Conservation (phyloP, 139 green algal species). For the Chlamydomonas schloesseri region DNA sequence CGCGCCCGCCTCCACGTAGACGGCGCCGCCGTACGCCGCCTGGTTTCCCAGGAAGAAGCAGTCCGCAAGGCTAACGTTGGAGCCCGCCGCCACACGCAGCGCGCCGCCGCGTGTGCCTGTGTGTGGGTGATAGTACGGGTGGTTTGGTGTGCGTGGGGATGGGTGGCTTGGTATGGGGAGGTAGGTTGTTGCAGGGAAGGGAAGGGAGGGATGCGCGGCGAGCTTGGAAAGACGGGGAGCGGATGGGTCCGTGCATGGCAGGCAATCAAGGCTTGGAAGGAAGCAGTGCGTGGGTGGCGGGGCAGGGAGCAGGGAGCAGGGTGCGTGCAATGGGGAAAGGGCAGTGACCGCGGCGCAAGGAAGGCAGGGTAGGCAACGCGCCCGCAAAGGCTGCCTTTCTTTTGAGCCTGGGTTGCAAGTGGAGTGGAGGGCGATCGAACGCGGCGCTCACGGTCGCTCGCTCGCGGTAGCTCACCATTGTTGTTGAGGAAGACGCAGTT, state of each 20-base stretch:
- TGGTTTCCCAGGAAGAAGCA: constrained; percentile 25
- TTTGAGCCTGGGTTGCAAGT: too few species aligned
- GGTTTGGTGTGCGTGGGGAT: background rate
- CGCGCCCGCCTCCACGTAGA: constrained; percentile 12
- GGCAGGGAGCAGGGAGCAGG: too few species aligned
- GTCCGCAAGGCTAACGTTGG: background rate
- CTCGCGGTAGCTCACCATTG: background rate
- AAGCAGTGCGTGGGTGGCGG: too few species aligned
- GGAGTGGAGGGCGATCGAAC: too few species aligned
- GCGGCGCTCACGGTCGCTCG: background rate
- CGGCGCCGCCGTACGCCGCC: background rate
- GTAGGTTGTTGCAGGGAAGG: background rate
- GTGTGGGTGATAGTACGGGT: background rate
- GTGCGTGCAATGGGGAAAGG: too few species aligned
- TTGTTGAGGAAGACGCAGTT: constrained; percentile 47
- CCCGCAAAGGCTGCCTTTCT: too few species aligned
- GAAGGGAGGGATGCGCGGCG: too few species aligned
- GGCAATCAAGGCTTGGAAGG: too few species aligned
- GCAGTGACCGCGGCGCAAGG: too few species aligned
- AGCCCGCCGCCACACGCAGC: constrained; percentile 6
- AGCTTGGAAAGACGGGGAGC: too few species aligned
- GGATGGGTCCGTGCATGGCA: too few species aligned
- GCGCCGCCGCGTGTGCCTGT: constrained; percentile 22
- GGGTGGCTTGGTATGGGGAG: background rate
- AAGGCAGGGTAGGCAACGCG: too few species aligned